Conservation (phyloP, 2,329 filamentous ascomycete species). For the Xylaria sp. region DNA sequence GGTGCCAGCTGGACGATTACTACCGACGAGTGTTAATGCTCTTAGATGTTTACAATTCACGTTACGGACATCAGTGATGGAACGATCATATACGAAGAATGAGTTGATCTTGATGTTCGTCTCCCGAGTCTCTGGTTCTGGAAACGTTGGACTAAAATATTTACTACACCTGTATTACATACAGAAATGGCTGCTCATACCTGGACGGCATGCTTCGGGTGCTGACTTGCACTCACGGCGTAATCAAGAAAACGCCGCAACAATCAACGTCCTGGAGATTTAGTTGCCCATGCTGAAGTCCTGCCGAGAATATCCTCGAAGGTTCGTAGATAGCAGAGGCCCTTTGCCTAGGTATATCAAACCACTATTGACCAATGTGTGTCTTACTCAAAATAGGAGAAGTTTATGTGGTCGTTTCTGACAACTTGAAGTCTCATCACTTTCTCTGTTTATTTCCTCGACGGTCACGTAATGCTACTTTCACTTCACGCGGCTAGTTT, state of each 20-base stretch:
- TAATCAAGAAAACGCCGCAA: not conserved
- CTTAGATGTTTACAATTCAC: conserved; percentile 7
- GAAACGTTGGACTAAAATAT: too few relatives aligned
- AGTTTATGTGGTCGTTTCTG: not conserved
- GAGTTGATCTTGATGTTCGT: not conserved
- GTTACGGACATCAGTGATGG: conserved; percentile 21
- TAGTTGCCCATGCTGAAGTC: not conserved
- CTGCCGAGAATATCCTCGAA: not conserved
- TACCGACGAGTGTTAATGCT: not conserved
- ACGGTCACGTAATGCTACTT: too few relatives aligned
- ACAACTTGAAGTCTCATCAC: not conserved
- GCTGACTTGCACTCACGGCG: not conserved
- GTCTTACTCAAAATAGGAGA: not conserved
- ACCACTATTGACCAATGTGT: not conserved
- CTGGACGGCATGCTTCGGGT: not conserved
- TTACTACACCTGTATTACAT: not conserved
- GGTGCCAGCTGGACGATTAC: conserved; percentile 3
- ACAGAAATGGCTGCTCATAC: not conserved
- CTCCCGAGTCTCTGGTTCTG: not conserved
- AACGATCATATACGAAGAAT: not conserved
- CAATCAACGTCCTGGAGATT: not conserved
- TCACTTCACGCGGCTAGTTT: too few relatives aligned
- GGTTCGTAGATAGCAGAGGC: not conserved
- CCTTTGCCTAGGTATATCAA: not conserved
- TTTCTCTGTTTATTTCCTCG: not conserved